Evolutionary conservation across 2,329 filamentous ascomycete species (phyloP).

Genomic region (Sclerotinia nivalis): DNA sequence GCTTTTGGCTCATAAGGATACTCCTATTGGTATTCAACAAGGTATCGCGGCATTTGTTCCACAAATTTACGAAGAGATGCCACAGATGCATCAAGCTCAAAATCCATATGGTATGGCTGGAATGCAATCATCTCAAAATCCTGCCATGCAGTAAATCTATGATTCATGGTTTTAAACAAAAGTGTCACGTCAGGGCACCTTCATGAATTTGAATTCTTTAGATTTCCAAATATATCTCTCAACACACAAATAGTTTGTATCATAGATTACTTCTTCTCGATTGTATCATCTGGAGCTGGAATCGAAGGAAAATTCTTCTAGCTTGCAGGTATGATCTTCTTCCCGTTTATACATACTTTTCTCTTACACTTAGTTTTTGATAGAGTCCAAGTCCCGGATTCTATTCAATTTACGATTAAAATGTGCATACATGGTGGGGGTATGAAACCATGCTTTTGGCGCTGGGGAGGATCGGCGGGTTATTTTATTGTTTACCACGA

Average conservation of each 20-base stretch:
- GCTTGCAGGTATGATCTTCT: neutral
- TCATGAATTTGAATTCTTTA: neutral
- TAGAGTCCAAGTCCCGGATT: neutral
- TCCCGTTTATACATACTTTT: neutral
- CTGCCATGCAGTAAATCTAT: neutral
- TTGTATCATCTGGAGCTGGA: neutral
- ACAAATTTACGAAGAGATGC: neutral
- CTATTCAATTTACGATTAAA: neutral
- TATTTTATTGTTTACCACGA: neutral
- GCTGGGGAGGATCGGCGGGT: neutral
- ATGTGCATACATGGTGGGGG: neutral
- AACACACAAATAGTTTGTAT: neutral
- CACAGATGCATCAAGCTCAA: slow-evolving; percentile 2
- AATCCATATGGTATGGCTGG: slow-evolving; percentile 20
- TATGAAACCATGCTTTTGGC: neutral
- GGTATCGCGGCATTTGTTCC: slow-evolving; percentile 45
- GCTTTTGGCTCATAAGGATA: slow-evolving; percentile 92
- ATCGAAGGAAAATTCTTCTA: neutral
- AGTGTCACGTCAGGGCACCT: neutral
- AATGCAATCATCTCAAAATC: slow-evolving; percentile 9
- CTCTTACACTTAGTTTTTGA: slow-evolving; percentile 1
- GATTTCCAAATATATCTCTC: neutral
- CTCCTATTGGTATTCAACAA: slow-evolving; percentile 86
- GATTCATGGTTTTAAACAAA: neutral
- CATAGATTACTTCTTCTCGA: neutral